Conservation (phyloP, 2,329 filamentous ascomycete species). For the Beauveria brongniartii region DNA sequence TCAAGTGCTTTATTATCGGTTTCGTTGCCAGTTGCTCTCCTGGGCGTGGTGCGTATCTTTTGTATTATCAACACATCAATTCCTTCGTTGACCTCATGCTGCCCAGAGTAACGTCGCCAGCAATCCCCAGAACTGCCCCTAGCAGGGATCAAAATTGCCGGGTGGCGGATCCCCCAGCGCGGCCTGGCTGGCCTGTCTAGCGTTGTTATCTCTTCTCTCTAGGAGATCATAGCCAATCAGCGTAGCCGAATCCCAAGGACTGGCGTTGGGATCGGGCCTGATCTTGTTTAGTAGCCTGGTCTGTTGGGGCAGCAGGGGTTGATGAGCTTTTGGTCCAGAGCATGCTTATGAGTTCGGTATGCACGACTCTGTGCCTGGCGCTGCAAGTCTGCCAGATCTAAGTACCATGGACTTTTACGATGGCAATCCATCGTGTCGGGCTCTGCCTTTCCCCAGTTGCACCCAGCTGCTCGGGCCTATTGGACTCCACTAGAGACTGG, state of each 20-base stretch:
- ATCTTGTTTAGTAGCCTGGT: neutral
- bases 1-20: no score
- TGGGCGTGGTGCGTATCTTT: no score
- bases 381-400: neutral
- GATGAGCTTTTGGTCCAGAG: neutral
- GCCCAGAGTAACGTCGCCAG: no score
- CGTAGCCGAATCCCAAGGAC: no score
- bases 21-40: no score
- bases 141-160: slow-evolving; percentile 4
- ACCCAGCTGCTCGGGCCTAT: no score
- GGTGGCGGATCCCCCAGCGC: slow-evolving; percentile 3
- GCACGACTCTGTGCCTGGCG: neutral
- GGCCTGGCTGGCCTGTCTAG: neutral
- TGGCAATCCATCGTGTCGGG: neutral
- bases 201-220: slow-evolving; percentile 6
- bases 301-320: neutral
- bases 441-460: neutral
- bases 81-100: no score
- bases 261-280: neutral
- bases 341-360: neutral
- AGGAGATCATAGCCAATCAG: neutral
- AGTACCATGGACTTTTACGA: neutral
- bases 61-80: no score
- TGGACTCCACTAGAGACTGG: neutral
- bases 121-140: neutral